These are phyloP conservation scores for Rhizopogon vinicolor DNA, from an alignment of 768 basidiomycete species.

Conservation along the genomic window DNA sequence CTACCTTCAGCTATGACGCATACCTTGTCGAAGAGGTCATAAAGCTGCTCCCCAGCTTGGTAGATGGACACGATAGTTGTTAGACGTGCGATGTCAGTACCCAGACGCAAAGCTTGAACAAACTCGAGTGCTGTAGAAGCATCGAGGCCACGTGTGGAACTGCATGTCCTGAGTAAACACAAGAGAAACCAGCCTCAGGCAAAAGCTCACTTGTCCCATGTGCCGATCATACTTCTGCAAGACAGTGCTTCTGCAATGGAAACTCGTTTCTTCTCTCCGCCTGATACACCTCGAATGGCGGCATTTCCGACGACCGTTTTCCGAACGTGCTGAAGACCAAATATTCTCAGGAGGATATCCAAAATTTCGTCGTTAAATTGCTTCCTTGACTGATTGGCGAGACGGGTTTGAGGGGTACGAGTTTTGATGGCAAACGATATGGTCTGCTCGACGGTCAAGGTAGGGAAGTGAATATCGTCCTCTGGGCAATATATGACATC, in stretches of 20 bases:
- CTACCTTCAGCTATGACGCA: slow-evolving; percentile 53
- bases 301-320: slow-evolving; percentile 78
- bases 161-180: slow-evolving; percentile 20
- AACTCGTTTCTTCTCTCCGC: slow-evolving; percentile 79
- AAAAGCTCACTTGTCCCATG: slow-evolving; percentile 70
- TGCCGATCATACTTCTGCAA: slow-evolving; percentile 53
- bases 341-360: slow-evolving; percentile 59
- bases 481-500: slow-evolving; percentile 40
- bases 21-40: slow-evolving; percentile 65
- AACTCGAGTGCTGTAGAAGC: slow-evolving; percentile 73
- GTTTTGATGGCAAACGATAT: slow-evolving; percentile 50
- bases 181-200: not conserved
- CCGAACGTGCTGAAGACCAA: slow-evolving; percentile 70
- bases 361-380: slow-evolving; percentile 22
- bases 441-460: slow-evolving; percentile 43
- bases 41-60: slow-evolving; percentile 72
- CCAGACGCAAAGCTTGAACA: slow-evolving; percentile 57
- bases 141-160: slow-evolving; percentile 62
- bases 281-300: slow-evolving; percentile 66
- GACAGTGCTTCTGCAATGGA: slow-evolving; percentile 73
- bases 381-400: slow-evolving; percentile 14
- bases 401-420: slow-evolving; percentile 35
- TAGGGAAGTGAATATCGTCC: slow-evolving; percentile 47
- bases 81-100: slow-evolving; percentile 49
- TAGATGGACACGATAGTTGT: slow-evolving; percentile 81